Conservation (phyloP, 2,329 filamentous ascomycete genomes). For the Ascochyta lentis region DNA sequence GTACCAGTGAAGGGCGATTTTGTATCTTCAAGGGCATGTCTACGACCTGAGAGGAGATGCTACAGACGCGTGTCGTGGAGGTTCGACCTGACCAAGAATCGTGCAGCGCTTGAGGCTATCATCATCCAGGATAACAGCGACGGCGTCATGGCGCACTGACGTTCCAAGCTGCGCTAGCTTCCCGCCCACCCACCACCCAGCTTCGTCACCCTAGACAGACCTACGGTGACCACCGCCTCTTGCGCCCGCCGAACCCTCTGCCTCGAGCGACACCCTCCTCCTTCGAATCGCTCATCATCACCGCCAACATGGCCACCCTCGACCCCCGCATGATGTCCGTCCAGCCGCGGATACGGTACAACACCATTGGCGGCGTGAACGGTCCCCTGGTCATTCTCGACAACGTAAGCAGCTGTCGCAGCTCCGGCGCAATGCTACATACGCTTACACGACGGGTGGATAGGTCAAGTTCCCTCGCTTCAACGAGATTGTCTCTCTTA, state of each 20-base stretch:
- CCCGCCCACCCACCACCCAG: constrained; percentile 37
- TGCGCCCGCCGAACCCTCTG: constrained; percentile 16
- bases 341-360: constrained; percentile 85
- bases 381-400: constrained; percentile 97
- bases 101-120: background rate
- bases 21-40: no score
- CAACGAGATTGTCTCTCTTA: constrained; percentile 97
- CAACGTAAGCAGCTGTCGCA: constrained; percentile 69
- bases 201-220: constrained; percentile 24
- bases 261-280: constrained; percentile 27
- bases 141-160: constrained; percentile 15
- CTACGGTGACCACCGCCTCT: constrained; percentile 28
- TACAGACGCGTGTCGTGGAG: background rate
- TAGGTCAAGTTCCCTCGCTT: constrained; percentile 97
- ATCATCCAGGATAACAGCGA: constrained; percentile 3
- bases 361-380: constrained; percentile 98
- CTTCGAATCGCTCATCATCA: constrained; percentile 26
- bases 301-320: constrained; percentile 47
- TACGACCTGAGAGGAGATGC: no score
- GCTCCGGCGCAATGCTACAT: background rate
- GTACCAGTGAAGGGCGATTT: no score
- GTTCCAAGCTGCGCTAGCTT: constrained; percentile 20
- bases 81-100: background rate
- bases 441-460: constrained; percentile 33
- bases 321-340: constrained; percentile 63